phyloP scores from a whole-genome alignment of 805 yeast genomes.

The Zygoascus flipseniorum region DNA sequence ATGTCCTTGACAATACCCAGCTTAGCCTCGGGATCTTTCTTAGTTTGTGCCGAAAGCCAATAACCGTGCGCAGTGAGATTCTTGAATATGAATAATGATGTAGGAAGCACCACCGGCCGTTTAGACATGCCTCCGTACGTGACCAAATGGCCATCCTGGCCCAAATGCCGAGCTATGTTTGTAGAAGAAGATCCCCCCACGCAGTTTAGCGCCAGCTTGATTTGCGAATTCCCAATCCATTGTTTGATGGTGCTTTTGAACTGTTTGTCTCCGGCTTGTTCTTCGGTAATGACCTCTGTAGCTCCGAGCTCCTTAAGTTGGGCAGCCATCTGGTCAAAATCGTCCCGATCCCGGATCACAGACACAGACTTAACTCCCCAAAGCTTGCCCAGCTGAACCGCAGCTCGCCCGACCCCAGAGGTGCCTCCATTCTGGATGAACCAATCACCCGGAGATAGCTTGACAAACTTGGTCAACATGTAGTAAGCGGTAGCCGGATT shows the following conservation, averaged over 20 bases:
- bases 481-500: conserved; percentile 91
- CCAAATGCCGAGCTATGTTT: conserved; percentile 71
- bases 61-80: conserved; percentile 79
- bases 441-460: conserved; percentile 67
- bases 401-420: conserved; percentile 89
- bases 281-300: conserved; percentile 81
- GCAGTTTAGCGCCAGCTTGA: conserved; percentile 80
- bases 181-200: conserved; percentile 88
- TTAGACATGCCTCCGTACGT: conserved; percentile 98
- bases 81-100: conserved; percentile 83
- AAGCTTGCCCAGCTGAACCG: conserved; percentile 74
- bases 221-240: conserved; percentile 34
- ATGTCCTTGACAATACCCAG: conserved; percentile 46
- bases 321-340: conserved; percentile 52
- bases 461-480: conserved; percentile 64
- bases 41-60: conserved; percentile 76
- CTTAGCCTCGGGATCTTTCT: conserved; percentile 52
- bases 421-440: conserved; percentile 94
- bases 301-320: conserved; percentile 68
- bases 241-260: conserved; percentile 49
- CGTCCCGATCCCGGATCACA: conserved; percentile 72
- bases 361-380: conserved; percentile 77
- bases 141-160: conserved; percentile 54
- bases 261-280: conserved; percentile 61
- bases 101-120: conserved; percentile 89